phyloP scores from a whole-genome alignment of 1,284 basidiomycete genomes.

The Rhodotorula sp. region DNA sequence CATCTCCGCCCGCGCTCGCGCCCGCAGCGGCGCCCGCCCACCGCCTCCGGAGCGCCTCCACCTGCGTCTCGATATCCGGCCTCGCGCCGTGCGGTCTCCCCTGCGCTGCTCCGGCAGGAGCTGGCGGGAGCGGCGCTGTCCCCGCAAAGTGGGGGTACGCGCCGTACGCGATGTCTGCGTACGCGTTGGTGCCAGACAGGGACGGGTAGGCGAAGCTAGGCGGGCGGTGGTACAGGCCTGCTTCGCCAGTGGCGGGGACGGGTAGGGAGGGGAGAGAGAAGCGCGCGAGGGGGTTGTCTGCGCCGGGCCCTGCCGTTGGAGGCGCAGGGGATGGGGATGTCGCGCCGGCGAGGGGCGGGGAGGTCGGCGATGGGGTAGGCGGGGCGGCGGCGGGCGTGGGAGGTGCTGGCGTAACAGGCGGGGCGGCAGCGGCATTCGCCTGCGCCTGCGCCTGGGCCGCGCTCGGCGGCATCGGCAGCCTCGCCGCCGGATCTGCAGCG shows the following conservation, averaged over 20 bases:
- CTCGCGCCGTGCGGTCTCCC: not conserved
- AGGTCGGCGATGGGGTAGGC: not conserved
- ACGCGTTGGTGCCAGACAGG: not conserved
- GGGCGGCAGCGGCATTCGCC: not conserved
- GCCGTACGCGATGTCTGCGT: constrained; percentile 31
- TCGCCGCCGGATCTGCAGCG: not conserved
- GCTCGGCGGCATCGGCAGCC: not conserved
- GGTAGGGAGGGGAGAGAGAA: constrained; percentile 32
- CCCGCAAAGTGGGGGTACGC: constrained; percentile 24
- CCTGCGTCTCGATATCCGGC: constrained; percentile 20
- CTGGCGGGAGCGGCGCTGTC: not conserved
- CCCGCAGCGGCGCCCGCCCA: not conserved
- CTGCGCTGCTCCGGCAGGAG: not conserved
- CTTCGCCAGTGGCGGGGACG: constrained; percentile 29
- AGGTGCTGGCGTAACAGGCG: not conserved
- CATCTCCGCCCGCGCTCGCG: not conserved
- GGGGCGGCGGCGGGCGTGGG: not conserved
- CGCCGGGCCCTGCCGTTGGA: not conserved
- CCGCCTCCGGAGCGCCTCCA: constrained; percentile 10
- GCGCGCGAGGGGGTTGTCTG: constrained; percentile 37
- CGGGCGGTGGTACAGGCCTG: constrained; percentile 23
- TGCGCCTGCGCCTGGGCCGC: not conserved
- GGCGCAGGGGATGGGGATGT: not conserved
- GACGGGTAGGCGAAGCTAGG: constrained; percentile 17
- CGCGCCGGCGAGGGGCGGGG: not conserved